These are phyloP conservation scores for Termitomyces sp. DNA, from an alignment of 768 basidiomycete species.

Conservation along the genomic window DNA sequence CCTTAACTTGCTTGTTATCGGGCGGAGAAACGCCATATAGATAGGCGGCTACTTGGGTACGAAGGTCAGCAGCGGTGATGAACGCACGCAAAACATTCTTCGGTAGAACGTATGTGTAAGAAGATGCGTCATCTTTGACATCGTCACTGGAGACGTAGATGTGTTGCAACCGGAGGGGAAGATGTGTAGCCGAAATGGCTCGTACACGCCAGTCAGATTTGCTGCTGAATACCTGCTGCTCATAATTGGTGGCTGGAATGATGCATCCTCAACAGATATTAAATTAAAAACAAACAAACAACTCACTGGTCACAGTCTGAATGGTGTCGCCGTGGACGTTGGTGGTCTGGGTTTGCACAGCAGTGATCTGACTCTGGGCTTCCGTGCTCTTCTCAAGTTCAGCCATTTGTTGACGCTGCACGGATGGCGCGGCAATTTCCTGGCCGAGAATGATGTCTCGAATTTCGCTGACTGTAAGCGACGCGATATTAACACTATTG, in stretches of 20 bases:
- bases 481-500: slow-evolving; percentile 98
- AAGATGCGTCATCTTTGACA: slow-evolving; percentile 95
- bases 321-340: slow-evolving; percentile 97
- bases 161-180: slow-evolving; percentile 93
- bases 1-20: slow-evolving; percentile 98
- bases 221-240: slow-evolving; percentile 97
- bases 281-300: background rate
- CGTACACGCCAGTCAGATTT: slow-evolving; percentile 99
- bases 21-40: slow-evolving; percentile 90
- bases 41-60: slow-evolving; percentile 94
- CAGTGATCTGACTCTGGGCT: slow-evolving; percentile 92
- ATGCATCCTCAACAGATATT: slow-evolving; percentile 1
- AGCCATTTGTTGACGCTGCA: slow-evolving; percentile 98
- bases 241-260: slow-evolving; percentile 83
- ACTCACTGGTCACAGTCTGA: slow-evolving; percentile 86
- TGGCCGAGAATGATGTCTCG: slow-evolving; percentile 98
- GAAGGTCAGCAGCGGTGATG: slow-evolving; percentile 88
- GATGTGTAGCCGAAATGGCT: slow-evolving; percentile 95
- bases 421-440: slow-evolving; percentile 94
- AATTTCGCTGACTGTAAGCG: slow-evolving; percentile 93
- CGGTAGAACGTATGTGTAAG: slow-evolving; percentile 92
- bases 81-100: slow-evolving; percentile 97
- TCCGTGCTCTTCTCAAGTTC: slow-evolving; percentile 96
- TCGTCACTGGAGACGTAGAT: slow-evolving; percentile 99
- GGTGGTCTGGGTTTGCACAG: slow-evolving; percentile 96